A percentile compares a stretch with the other conserved stretches of the same genome.
Evolutionary conservation across 768 basidiomycete species (phyloP).

Genomic region (Leccinum uliginosum): DNA sequence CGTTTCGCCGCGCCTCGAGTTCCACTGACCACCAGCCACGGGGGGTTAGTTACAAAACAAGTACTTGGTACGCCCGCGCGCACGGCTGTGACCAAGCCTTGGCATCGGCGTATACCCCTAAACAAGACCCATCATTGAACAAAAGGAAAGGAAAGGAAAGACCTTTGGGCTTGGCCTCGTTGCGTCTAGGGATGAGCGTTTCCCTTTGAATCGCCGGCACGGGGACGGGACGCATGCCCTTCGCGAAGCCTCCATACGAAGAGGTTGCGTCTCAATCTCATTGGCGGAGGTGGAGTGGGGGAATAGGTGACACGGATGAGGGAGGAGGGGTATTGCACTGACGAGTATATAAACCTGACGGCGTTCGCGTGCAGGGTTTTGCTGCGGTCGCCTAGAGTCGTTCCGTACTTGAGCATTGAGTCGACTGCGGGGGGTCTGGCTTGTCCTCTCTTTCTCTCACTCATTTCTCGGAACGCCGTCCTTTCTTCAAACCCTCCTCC

Average conservation of each 20-base stretch:
- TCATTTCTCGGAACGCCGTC: background rate
- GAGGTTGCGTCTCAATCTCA: slow-evolving; percentile 14
- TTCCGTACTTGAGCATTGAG: background rate
- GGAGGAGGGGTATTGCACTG: background rate
- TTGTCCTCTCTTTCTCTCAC: background rate
- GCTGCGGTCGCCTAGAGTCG: background rate
- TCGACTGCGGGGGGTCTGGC: background rate
- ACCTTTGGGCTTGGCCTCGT: background rate
- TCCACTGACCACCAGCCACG: background rate
- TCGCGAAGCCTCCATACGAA: slow-evolving; percentile 9
- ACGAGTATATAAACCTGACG: slow-evolving; percentile 18
- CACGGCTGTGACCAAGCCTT: background rate
- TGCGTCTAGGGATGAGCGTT: slow-evolving; percentile 11
- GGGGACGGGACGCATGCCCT: background rate
- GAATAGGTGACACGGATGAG: background rate
- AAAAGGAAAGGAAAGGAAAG: background rate
- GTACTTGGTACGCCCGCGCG: background rate
- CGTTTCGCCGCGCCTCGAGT: slow-evolving; percentile 3
- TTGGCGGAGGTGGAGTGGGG: slow-evolving; percentile 16
- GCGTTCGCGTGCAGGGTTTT: slow-evolving; percentile 2
- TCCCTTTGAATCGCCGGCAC: slow-evolving; percentile 8
- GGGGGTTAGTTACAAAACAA: background rate
- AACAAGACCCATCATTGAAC: background rate
- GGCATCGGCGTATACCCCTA: background rate
- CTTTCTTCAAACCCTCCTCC: background rate